Evolutionary conservation across 768 basidiomycete species (phyloP).

Genomic region (Paxillus ammoniavirescens): DNA sequence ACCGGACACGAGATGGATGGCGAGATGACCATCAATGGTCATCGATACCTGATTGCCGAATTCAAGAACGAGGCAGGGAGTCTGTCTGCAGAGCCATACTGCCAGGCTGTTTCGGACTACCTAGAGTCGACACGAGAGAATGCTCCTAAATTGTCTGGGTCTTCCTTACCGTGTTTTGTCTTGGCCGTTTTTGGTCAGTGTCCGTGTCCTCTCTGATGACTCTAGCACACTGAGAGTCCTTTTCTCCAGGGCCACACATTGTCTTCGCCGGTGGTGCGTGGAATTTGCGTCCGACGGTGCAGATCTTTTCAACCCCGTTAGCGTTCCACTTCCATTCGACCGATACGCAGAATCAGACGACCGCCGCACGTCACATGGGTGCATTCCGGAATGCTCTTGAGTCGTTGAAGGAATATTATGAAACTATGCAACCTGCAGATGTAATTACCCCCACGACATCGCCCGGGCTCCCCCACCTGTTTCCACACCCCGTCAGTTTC

Average conservation of each 20-base stretch:
- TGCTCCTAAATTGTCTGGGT: slow-evolving; percentile 4
- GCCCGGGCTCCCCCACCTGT: neutral
- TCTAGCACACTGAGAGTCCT: no score
- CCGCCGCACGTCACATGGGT: slow-evolving; percentile 20
- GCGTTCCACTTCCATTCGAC: no score
- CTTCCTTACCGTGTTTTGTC: slow-evolving; percentile 28
- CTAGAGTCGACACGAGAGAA: slow-evolving; percentile 11
- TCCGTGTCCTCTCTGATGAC: no score
- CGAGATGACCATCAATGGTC: slow-evolving; percentile 7
- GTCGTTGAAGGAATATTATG: slow-evolving; percentile 26
- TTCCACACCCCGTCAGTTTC: slow-evolving; percentile 8
- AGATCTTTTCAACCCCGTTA: no score
- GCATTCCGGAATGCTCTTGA: slow-evolving; percentile 25
- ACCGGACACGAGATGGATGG: slow-evolving; percentile 12
- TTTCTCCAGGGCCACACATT: no score
- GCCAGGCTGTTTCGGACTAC: slow-evolving; percentile 20
- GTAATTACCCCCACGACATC: no score
- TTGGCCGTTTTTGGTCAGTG: slow-evolving; percentile 20
- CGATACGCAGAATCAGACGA: slow-evolving; percentile 7
- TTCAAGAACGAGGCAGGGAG: slow-evolving; percentile 24
- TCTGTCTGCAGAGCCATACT: slow-evolving; percentile 23
- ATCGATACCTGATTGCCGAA: slow-evolving; percentile 15
- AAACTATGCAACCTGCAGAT: no score
- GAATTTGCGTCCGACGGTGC: no score
- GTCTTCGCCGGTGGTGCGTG: no score